These are phyloP conservation scores for Kodamaea derodonti DNA, from an alignment of 1,139 yeast species.

Conservation along the genomic window DNA sequence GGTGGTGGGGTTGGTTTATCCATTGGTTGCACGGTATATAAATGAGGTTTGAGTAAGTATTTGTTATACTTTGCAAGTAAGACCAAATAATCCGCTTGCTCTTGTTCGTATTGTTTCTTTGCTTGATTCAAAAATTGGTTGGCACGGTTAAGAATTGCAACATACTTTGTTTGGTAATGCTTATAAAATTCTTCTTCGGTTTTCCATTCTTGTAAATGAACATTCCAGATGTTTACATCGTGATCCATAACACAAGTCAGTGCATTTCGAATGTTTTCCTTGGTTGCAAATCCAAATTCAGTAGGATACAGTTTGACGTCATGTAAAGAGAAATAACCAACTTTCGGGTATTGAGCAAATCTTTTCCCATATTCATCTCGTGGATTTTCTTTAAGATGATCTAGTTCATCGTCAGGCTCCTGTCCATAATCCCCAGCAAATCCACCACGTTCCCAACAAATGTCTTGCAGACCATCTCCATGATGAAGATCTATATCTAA, in stretches of 20 bases:
- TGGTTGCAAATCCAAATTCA: constrained; percentile 72
- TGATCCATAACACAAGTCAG: constrained; percentile 80
- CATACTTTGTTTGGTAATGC: constrained; percentile 61
- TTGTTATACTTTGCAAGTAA: constrained; percentile 27
- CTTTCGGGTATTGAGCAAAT: constrained; percentile 54
- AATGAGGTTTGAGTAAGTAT: constrained; percentile 28
- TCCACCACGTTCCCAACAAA: constrained; percentile 79
- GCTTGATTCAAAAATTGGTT: constrained; percentile 58
- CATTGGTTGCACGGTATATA: constrained; percentile 20
- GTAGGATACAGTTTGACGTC: constrained; percentile 88
- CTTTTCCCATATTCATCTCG: constrained; percentile 54
- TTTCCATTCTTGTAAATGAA: constrained; percentile 68
- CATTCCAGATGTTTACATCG: constrained; percentile 79
- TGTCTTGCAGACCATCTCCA: constrained; percentile 91
- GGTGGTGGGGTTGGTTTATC: constrained; percentile 34
- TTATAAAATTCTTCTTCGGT: constrained; percentile 62
- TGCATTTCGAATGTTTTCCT: constrained; percentile 69
- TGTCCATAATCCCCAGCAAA: constrained; percentile 50
- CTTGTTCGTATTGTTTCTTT: constrained; percentile 41
- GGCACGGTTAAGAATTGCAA: constrained; percentile 62
- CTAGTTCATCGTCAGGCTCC: constrained; percentile 38
- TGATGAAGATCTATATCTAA: constrained; percentile 84
- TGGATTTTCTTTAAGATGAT: constrained; percentile 26
- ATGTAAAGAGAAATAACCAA: constrained; percentile 82
- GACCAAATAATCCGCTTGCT: constrained; percentile 29